Evolutionary conservation across 1,284 basidiomycete genomes (phyloP).

Genomic region (Xanthoconium separans): DNA sequence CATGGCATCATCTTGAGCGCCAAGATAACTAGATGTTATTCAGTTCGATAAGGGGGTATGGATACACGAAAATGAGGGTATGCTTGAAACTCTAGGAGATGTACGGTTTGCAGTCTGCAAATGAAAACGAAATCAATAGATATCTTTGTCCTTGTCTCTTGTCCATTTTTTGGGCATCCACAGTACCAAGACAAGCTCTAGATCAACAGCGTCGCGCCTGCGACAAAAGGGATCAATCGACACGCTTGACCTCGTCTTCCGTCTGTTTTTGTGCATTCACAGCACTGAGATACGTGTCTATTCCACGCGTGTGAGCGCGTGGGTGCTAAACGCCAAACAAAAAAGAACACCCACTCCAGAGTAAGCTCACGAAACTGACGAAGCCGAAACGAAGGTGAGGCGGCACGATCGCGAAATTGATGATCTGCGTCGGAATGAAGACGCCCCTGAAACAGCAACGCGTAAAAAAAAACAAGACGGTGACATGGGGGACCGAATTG

Average conservation of each 20-base stretch:
- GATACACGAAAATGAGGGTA: slow-evolving; percentile 11
- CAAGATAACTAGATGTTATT: not conserved
- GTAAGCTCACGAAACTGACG: slow-evolving; percentile 77
- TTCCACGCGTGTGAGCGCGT: slow-evolving; percentile 1
- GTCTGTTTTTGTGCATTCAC: slow-evolving; percentile 35
- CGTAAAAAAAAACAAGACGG: not conserved
- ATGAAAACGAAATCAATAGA: slow-evolving; percentile 4
- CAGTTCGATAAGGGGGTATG: slow-evolving; percentile 5
- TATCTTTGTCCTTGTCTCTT: not conserved
- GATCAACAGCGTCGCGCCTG: slow-evolving; percentile 10
- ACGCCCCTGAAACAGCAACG: slow-evolving; percentile 50
- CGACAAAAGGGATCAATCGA: slow-evolving; percentile 5
- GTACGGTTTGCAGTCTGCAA: no score
- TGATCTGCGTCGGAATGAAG: slow-evolving; percentile 76
- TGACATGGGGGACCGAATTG: not conserved
- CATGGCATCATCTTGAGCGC: no score
- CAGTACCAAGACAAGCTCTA: slow-evolving; percentile 41
- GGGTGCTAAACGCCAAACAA: slow-evolving; percentile 14
- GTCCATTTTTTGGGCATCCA: slow-evolving; percentile 34
- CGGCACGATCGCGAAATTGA: slow-evolving; percentile 82
- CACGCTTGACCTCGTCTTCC: not conserved
- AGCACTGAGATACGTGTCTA: slow-evolving; percentile 50
- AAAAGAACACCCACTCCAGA: slow-evolving; percentile 71
- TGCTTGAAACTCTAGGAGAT: not conserved
- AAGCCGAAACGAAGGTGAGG: slow-evolving; percentile 77